Percentiles rank a stretch among this genome's conserved stretches.
Evolutionary conservation across 2,329 filamentous ascomycete genomes (phyloP).

Genomic region (Aureobasidium melanogenum): DNA sequence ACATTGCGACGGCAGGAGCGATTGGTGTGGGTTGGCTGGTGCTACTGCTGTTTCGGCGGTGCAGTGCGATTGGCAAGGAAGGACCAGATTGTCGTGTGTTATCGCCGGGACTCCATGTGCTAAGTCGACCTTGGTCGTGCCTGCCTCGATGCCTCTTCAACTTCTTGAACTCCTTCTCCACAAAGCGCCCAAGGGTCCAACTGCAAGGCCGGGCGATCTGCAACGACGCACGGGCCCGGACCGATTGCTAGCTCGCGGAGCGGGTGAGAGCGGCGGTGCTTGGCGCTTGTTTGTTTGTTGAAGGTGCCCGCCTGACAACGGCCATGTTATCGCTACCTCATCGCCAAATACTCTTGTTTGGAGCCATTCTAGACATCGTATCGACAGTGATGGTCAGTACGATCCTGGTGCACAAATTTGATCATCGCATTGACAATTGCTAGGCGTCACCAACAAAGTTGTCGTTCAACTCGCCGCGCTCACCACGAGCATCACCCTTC

Average conservation of each 20-base stretch:
- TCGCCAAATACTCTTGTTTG: background rate
- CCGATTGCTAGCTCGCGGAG: background rate
- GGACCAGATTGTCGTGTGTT: background rate
- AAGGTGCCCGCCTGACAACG: background rate
- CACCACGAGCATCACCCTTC: constrained; percentile 36
- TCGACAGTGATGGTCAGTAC: background rate
- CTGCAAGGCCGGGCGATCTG: background rate
- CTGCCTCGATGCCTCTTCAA: background rate
- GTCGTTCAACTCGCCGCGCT: constrained; percentile 36
- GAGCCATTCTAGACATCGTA: background rate
- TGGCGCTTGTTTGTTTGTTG: constrained; percentile 6
- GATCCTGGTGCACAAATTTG: no score
- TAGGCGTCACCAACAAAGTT: constrained; percentile 17
- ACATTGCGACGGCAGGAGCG: constrained; percentile 1
- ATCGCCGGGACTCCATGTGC: background rate
- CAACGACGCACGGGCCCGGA: background rate
- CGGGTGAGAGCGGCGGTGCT: background rate
- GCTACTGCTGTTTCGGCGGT: constrained; percentile 13
- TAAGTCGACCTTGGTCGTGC: background rate
- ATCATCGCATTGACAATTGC: background rate
- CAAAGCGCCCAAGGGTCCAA: background rate
- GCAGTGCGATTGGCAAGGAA: background rate
- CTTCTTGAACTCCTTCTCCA: background rate
- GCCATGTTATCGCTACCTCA: background rate
- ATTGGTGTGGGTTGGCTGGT: constrained; percentile 1